Evolutionary conservation across 768 basidiomycete species (phyloP), one percentile per base, ranked within the genome.

Genomic region (Hericium erinaceus): DNA sequence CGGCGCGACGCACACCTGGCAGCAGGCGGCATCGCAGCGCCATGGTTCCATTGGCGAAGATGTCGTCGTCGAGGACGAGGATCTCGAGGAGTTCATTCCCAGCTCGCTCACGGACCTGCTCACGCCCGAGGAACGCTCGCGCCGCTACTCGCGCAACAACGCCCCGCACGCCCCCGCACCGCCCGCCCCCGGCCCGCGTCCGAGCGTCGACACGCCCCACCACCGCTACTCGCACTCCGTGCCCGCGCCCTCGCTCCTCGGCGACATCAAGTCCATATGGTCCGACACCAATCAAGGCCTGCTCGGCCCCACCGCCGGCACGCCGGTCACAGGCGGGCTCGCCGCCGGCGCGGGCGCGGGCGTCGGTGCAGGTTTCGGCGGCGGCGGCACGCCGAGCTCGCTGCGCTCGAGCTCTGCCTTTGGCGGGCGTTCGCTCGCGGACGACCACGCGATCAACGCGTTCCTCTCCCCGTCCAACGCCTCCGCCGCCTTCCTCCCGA

Each of bases 51-150:
- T 15, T 9, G 18, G 56, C 24, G 52, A 24, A 22, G 71, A 69
- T 16, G 79, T 78, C 16, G 70, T 72, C 39, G 80, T 80, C 0
- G 84, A 84, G 18, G 88, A 87, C 52, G 91, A 84, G 48, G 90
- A 94, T 62, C 67, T 91, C 51, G 92, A 93, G 66, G 94, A 93
- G 57, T 89, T 98, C 68, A 69, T 98, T 28, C 95, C 95, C 0
- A 85, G 89, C 56, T 90, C 87, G 4, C 74, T 98, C 50, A 91
- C 84, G 26, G 95, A 98, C 59, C 77, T 98, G 7, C 75, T 98
- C 50, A 95, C 94, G 0, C 90, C 91, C 0, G 87, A 86, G 63
- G 95, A 98, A 72, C 79, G 86, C 61, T 87, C 81, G 37, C 76
- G 95, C 37, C 75, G 93, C 48, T 85, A 92, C 80, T 89, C 87